phyloP scores from a whole-genome alignment of 2,329 filamentous ascomycete species.

The Colletotrichum cuscutae region DNA sequence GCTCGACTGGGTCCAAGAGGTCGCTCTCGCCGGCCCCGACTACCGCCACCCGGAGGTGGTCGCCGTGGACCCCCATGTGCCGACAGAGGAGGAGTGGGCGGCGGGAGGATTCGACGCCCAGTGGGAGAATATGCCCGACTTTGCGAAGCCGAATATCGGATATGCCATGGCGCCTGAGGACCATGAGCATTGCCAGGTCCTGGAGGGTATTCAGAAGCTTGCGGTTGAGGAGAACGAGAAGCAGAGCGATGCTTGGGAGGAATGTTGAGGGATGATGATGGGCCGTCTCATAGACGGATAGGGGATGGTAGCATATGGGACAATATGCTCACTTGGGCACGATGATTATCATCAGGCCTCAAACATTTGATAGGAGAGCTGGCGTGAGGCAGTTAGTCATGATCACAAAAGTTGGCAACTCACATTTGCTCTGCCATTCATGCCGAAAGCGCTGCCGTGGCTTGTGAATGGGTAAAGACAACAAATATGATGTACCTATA shows the following conservation, averaged over 20 bases:
- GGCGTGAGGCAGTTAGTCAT: too few relatives aligned
- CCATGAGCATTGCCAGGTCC: not conserved
- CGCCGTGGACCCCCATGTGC: slow-evolving; percentile 39
- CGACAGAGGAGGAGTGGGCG: slow-evolving; percentile 22
- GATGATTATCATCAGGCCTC: too few relatives aligned
- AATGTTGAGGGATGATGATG: not conserved
- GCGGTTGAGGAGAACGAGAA: not conserved
- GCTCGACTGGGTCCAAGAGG: slow-evolving; percentile 69
- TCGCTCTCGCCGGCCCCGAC: slow-evolving; percentile 51
- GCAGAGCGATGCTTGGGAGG: not conserved
- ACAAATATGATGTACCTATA: too few relatives aligned
- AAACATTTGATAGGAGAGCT: too few relatives aligned
- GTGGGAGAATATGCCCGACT: slow-evolving; percentile 45
- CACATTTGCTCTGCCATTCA: too few relatives aligned
- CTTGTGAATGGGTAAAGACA: too few relatives aligned
- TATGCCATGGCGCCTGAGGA: slow-evolving; percentile 14
- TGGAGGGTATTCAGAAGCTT: not conserved
- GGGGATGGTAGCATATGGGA: not conserved
- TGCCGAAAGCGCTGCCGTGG: too few relatives aligned
- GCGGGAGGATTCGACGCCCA: slow-evolving; percentile 39
- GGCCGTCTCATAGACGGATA: not conserved
- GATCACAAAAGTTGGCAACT: too few relatives aligned
- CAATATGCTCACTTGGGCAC: too few relatives aligned
- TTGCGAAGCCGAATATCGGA: slow-evolving; percentile 42
- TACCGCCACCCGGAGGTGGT: slow-evolving; percentile 54